Evolutionary conservation across 768 basidiomycete species (phyloP).

Genomic region (Leccinum longicurvipes): DNA sequence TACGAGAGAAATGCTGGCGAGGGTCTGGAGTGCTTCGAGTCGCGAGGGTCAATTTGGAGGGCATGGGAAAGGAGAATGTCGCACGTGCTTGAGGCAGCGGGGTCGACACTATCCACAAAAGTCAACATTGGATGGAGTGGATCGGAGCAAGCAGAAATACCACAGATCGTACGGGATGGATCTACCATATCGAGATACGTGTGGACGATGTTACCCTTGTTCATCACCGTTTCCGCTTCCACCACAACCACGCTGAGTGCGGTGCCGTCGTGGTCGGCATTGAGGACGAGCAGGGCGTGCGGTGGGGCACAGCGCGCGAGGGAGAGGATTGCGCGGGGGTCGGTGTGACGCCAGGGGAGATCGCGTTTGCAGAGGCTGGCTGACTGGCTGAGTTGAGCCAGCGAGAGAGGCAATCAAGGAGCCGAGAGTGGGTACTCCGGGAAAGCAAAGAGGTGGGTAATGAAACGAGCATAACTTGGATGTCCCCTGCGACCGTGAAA

Average conservation of each 20-base stretch:
- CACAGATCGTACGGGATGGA: slow-evolving; percentile 81
- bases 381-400: neutral
- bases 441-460: too few species aligned
- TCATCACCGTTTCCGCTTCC: slow-evolving; percentile 31
- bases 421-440: too few species aligned
- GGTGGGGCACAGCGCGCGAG: slow-evolving; percentile 61
- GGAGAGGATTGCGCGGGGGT: slow-evolving; percentile 77
- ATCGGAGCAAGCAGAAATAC: slow-evolving; percentile 38
- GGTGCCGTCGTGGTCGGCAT: slow-evolving; percentile 81
- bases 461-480: too few species aligned
- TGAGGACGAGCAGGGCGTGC: slow-evolving; percentile 73
- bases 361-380: slow-evolving; percentile 28
- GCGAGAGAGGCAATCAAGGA: slow-evolving; percentile 16
- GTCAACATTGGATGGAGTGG: neutral
- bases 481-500: too few species aligned
- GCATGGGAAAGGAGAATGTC: slow-evolving; percentile 72
- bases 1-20: slow-evolving; percentile 89
- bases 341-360: slow-evolving; percentile 41
- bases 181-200: slow-evolving; percentile 87
- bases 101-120: slow-evolving; percentile 54
- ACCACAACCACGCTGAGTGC: too few species aligned
- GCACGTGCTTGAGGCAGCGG: slow-evolving; percentile 76
- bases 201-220: slow-evolving; percentile 63
- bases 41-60: slow-evolving; percentile 66
- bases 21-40: slow-evolving; percentile 75